Evolutionary conservation across 169 alveolate species (phyloP), one percentile per base, ranked within the genome.

Genomic region (Eimeria acervulina): DNA sequence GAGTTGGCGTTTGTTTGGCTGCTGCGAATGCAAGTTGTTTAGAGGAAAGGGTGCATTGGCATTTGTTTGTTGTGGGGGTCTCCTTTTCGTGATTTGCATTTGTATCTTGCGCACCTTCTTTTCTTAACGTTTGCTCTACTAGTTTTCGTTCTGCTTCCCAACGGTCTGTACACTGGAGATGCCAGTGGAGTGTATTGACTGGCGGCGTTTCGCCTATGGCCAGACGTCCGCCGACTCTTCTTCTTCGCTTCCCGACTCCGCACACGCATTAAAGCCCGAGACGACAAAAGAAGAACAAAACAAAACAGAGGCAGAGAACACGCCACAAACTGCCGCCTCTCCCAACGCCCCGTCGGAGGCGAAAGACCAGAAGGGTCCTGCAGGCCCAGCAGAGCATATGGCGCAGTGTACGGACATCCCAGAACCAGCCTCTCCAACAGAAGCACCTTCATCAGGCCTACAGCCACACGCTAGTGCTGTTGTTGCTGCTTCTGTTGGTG

Each of bases 141-240:
- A n/a, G 68, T 4, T 59, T 59, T 21, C 6, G 31, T 70, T 31
- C 81, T 70, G 38, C n/a, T 28, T 26, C 28, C 47, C 5, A 44
- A 28, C 47, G 0, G 40, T 36, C 19, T 12, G 15, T 21, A 70
- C 38, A 28, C 21, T 31, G 81, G 81, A 76, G 31, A 81, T 81
- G 90, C 90, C 90, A 12, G 70, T 81, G 40, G 90, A 81, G 72
- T 81, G 90, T 28, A 81, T 81, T 7, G 90, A 81, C 70, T 81
- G 90, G 90, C 40, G 68, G 70, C 90, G 90, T 28, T 81, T 81
- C 40, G 90, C 90, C 70, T 81, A 81, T 63, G 70, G 90, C 40
- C 66, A 28, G 47, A 28, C 68, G 38, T 47, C 90, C 33, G 44
- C 42, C 44, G 40, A 28, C 68, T n/a, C 72, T 47, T n/a, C 72